Conservation (phyloP, 2,329 filamentous ascomycete species). For the Xylaria sp. region DNA sequence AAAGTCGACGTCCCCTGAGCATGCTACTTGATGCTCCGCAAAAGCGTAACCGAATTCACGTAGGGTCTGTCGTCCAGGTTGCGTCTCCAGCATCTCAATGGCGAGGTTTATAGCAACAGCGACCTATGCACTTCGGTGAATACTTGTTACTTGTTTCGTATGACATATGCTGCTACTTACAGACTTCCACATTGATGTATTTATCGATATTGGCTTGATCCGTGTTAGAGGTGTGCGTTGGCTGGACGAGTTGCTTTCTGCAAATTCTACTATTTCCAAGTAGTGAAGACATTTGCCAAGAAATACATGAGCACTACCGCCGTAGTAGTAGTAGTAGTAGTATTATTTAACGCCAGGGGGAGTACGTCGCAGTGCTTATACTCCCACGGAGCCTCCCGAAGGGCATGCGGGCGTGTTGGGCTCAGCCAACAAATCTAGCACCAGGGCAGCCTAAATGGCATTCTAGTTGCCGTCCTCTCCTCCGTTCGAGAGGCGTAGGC, state of each 20-base stretch:
- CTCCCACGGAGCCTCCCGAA: no score
- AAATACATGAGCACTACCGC: background rate
- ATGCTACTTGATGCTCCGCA: background rate
- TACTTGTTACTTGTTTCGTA: background rate
- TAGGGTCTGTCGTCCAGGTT: background rate
- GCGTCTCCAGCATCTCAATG: background rate
- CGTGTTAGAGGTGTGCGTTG: no score
- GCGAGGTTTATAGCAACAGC: background rate
- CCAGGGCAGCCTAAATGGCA: no score
- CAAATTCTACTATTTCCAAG: background rate
- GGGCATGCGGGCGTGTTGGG: no score
- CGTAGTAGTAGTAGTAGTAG: no score
- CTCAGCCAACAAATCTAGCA: no score
- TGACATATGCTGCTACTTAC: background rate
- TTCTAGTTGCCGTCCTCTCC: no score
- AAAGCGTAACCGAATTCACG: background rate
- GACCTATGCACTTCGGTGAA: background rate
- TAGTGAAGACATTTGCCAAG: background rate
- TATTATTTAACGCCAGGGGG: no score
- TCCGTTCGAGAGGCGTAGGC: no score
- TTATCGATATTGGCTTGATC: background rate
- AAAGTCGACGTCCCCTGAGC: no score
- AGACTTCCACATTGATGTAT: background rate
- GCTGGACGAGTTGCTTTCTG: background rate
- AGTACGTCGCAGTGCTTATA: no score